Evolutionary conservation across 192 early-diverging fungal species (phyloP).

Genomic region (Gamsiella multidivaricata): DNA sequence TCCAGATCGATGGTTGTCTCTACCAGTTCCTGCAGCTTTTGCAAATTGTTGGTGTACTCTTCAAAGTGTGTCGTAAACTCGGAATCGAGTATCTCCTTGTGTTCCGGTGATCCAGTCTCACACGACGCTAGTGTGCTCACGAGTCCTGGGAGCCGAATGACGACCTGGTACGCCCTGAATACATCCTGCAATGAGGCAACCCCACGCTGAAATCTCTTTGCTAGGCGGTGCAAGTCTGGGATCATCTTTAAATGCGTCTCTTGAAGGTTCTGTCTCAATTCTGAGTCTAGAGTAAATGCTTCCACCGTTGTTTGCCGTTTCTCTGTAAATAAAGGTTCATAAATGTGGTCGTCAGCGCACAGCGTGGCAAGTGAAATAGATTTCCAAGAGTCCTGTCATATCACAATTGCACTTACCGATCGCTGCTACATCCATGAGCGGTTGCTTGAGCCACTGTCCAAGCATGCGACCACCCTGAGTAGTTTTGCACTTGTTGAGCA

Average conservation of each 20-base stretch:
- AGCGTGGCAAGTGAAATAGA: no score
- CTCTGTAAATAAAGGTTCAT: constrained; percentile 36
- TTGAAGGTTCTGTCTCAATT: constrained; percentile 71
- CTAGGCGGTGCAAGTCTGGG: constrained; percentile 91
- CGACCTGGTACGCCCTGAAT: constrained; percentile 89
- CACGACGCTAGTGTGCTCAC: constrained; percentile 64
- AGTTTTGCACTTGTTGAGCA: constrained; percentile 92
- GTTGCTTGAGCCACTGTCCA: constrained; percentile 94
- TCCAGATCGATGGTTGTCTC: constrained; percentile 92
- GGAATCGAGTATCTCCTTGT: constrained; percentile 63
- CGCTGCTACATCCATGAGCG: constrained; percentile 74
- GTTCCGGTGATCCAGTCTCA: constrained; percentile 49
- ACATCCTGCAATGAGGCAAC: constrained; percentile 88
- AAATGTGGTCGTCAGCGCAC: background rate
- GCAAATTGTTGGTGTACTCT: constrained; percentile 66
- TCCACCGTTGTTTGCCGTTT: constrained; percentile 80
- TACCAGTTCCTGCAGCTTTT: constrained; percentile 81
- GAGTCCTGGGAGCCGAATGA: constrained; percentile 75
- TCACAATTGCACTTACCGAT: constrained; percentile 69
- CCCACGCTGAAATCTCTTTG: constrained; percentile 84
- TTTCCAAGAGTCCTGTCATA: no score
- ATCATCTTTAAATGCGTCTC: constrained; percentile 81
- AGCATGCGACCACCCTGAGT: constrained; percentile 86
- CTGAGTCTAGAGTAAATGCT: constrained; percentile 71
- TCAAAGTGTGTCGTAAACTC: constrained; percentile 63